These are phyloP conservation scores for Elsinoe australis DNA, from an alignment of 2,329 filamentous ascomycete genomes.

Conservation along the genomic window DNA sequence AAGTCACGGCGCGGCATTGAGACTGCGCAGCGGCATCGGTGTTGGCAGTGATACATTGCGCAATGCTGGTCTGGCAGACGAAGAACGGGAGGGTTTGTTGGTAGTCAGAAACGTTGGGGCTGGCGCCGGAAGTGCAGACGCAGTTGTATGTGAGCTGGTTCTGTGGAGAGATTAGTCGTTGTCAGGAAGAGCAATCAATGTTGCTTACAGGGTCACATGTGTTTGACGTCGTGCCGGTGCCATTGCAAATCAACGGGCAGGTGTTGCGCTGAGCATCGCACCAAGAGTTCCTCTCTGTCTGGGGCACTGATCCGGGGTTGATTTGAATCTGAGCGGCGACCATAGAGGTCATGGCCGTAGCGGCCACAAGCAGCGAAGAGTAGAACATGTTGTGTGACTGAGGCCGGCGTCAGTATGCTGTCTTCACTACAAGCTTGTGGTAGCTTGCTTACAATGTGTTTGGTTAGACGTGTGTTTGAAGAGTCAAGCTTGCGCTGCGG, in stretches of 20 bases:
- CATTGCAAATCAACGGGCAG: conserved; percentile 53
- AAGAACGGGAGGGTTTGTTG: conserved; percentile 52
- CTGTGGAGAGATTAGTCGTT: conserved; percentile 10
- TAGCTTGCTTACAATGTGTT: no score
- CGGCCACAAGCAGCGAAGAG: conserved; percentile 40
- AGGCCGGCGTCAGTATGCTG: not conserved
- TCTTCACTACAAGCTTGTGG: no score
- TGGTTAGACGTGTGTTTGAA: no score
- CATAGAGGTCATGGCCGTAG: conserved; percentile 40
- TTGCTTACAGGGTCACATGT: conserved; percentile 49
- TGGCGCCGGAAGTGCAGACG: conserved; percentile 48
- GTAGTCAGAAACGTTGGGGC: conserved; percentile 51
- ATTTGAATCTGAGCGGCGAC: conserved; percentile 42
- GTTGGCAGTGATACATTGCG: conserved; percentile 35
- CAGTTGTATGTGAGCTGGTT: conserved; percentile 50
- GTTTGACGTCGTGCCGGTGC: conserved; percentile 41
- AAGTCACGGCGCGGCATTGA: conserved; percentile 44
- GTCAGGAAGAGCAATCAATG: conserved; percentile 16
- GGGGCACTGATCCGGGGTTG: conserved; percentile 35
- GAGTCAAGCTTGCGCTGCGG: no score
- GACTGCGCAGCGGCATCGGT: conserved; percentile 34
- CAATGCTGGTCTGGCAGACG: conserved; percentile 49
- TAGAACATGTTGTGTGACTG: conserved; percentile 39
- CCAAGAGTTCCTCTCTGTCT: conserved; percentile 41
- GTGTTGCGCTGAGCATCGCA: conserved; percentile 52